Evolutionary conservation across 176 grass and related monocot genomes (phyloP), one percentile per base, ranked within the genome.

Genomic region (Melocanna baccifera): DNA sequence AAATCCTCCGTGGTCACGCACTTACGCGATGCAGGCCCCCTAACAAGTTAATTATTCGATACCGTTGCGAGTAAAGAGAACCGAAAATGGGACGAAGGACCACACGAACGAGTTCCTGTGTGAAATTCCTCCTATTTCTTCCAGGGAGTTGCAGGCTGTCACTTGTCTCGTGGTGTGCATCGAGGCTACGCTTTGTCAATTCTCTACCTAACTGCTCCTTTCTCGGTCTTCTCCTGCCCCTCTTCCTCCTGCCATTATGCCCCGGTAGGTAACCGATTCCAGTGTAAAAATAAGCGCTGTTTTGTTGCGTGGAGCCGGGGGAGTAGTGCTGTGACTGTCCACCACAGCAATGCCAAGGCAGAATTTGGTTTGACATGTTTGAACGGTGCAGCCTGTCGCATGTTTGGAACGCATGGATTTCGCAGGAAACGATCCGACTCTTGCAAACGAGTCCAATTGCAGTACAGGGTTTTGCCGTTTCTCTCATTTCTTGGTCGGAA

Each of bases 271-370:
- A 68, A 76, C 43, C 45, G 15, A 42, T 63, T 63, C 14, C 19
- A 36, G 15, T 22, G 67, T 67, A 67, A 62, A 58, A 73, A 16
- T 19, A 3, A 29, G 1, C 14, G 58, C 14, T 65, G 32, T 56
- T 64, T 2, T 20, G 16, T 71, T 72, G 83, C 72, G 66, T 86
- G 88, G 43, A 28, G 73, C 65, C 57, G 57, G 55, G 46, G 69
- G 50, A 4, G 20, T 4, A 19, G 67, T 43, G 73, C 30, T 39
- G 81, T 28, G 67, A 52, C 57, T 36, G 67, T 67, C 75, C 47
- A 73, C 46, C 37, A 26, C 53, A 23, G 66, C 53, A 16, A 78
- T 40, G 47, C 14, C 47, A 32, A 22, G 22, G 69, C 61, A 71
- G 26, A 82, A 29, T 77, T 57, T 66, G 78, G 83, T 66, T 71